phyloP scores from a whole-genome alignment of 73 alveolate species.

The Paraurostyla sp. region DNA sequence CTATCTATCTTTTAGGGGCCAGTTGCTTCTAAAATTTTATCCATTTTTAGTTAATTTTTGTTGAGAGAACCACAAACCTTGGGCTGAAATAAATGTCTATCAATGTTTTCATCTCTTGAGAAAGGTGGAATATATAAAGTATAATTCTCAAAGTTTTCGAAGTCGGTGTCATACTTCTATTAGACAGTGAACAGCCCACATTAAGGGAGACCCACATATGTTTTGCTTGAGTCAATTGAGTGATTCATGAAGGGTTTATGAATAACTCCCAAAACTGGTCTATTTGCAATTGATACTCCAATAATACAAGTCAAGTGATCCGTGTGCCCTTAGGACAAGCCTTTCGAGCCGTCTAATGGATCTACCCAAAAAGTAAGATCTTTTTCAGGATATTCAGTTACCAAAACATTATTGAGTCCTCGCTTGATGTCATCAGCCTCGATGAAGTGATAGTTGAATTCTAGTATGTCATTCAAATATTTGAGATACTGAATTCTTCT shows the following conservation, averaged over 20 bases:
- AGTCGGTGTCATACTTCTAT: background rate
- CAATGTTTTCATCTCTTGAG: slow-evolving; percentile 24
- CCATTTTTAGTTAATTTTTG: slow-evolving; percentile 38
- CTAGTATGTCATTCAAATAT: slow-evolving; percentile 22
- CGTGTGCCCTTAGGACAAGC: slow-evolving; percentile 40
- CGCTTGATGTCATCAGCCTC: slow-evolving; percentile 25
- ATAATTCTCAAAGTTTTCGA: slow-evolving; percentile 6
- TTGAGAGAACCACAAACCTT: slow-evolving; percentile 50
- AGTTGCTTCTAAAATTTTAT: background rate
- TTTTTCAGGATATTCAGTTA: slow-evolving; percentile 14
- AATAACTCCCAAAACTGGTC: slow-evolving; percentile 45
- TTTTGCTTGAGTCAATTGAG: slow-evolving; percentile 16
- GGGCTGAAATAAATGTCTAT: slow-evolving; percentile 13
- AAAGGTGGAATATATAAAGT: slow-evolving; percentile 42
- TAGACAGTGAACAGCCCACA: slow-evolving; percentile 46
- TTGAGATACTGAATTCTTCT: background rate
- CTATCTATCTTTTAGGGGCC: slow-evolving; percentile 43
- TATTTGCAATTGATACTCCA: slow-evolving; percentile 3
- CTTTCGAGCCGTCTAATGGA: slow-evolving; percentile 61
- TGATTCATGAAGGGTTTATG: slow-evolving; percentile 50
- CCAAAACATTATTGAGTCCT: background rate
- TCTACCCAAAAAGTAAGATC: slow-evolving; percentile 50
- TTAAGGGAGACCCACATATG: slow-evolving; percentile 49
- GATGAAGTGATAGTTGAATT: background rate
- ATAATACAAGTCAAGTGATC: slow-evolving; percentile 39